Evolutionary conservation across 202 grass and related monocot species (phyloP).

Genomic region (Miscanthus sacchariflorus): DNA sequence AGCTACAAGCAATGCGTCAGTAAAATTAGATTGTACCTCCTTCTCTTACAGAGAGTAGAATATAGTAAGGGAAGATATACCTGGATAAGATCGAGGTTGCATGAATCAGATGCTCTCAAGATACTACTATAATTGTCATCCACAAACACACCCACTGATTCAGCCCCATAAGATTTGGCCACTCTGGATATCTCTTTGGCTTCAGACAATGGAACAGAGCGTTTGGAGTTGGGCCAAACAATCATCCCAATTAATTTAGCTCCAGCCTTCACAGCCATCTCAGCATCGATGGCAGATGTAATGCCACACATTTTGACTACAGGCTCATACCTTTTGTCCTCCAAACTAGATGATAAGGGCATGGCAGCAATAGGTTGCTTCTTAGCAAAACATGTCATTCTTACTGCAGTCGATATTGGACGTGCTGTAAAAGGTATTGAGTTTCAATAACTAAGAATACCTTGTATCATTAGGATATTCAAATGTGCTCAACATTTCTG

Average conservation of each 20-base stretch:
- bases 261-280: constrained; percentile 64
- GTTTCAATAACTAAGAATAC: neutral
- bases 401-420: neutral
- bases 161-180: constrained; percentile 65
- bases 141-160: constrained; percentile 86
- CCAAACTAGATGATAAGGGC: constrained; percentile 3
- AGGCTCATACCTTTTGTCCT: constrained; percentile 44
- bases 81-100: constrained; percentile 71
- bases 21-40: constrained; percentile 28
- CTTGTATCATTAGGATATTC: neutral
- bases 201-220: constrained; percentile 59
- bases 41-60: neutral
- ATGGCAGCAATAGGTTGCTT: constrained; percentile 4
- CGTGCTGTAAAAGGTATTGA: neutral
- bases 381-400: neutral
- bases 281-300: constrained; percentile 77
- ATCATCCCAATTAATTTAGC: constrained; percentile 92
- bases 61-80: constrained; percentile 38
- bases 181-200: constrained; percentile 78
- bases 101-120: constrained; percentile 59
- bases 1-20: constrained; percentile 55
- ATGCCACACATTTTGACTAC: constrained; percentile 89
- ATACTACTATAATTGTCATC: constrained; percentile 76
- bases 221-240: constrained; percentile 81
- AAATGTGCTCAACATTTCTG: neutral